Percentiles rank a stretch among this genome's conserved stretches.
phyloP scores from a whole-genome alignment of 192 early-diverging fungal genomes.

The Neocallimastix lanati region DNA sequence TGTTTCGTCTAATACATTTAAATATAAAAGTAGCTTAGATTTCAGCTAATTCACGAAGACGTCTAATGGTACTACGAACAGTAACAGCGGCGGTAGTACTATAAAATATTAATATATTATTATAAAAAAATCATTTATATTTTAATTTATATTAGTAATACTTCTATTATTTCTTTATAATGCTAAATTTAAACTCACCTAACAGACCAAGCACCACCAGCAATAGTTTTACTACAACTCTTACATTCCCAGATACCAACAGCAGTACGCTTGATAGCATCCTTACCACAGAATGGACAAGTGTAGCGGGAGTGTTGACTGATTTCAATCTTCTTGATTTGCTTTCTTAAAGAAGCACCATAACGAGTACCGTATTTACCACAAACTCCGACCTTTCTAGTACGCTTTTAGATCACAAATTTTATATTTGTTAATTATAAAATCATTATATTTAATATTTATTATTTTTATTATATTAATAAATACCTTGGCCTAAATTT shows the following conservation, averaged over 20 bases:
- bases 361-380: conserved; percentile 99
- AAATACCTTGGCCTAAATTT: too few species aligned
- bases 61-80: conserved; percentile 87
- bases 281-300: conserved; percentile 99
- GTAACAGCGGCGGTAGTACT: conserved; percentile 76
- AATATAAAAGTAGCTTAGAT: too few species aligned
- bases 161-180: background rate
- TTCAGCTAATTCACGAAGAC: conserved; percentile 23
- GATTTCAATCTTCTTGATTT: conserved; percentile 97
- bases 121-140: too few species aligned
- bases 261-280: conserved; percentile 76
- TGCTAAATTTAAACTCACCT: too few species aligned
- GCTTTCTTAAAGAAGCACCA: conserved; percentile 98
- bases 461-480: too few species aligned
- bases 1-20: too few species aligned
- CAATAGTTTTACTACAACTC: conserved; percentile 83
- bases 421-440: too few species aligned
- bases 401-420: too few species aligned
- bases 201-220: conserved; percentile 94
- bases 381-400: conserved; percentile 97
- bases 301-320: conserved; percentile 99
- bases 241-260: conserved; percentile 99
- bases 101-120: background rate
- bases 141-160: too few species aligned
- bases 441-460: too few species aligned